phyloP scores from a whole-genome alignment of 2,329 filamentous ascomycete species.

The Aspergillus aculeatinus region DNA sequence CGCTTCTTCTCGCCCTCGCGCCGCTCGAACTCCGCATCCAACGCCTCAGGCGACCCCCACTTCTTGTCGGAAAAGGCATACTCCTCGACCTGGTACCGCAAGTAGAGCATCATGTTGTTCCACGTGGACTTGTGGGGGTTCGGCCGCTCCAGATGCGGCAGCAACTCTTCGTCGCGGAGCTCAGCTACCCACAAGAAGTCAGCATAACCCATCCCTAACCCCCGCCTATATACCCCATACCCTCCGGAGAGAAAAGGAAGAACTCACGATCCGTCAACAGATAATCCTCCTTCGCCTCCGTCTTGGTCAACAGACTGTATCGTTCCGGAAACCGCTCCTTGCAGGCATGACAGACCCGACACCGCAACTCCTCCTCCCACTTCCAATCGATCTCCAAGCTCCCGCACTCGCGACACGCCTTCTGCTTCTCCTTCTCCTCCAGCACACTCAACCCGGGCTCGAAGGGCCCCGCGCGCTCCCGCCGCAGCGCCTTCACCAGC shows the following conservation, averaged over 20 bases:
- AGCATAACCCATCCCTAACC: not conserved
- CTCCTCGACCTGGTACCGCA: conserved; percentile 90
- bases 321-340: conserved; percentile 90
- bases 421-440: conserved; percentile 61
- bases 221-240: not conserved
- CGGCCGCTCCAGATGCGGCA: conserved; percentile 83
- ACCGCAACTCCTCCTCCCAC: conserved; percentile 81
- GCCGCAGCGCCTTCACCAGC: conserved; percentile 68
- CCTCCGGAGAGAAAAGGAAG: not conserved
- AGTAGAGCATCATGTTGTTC: conserved; percentile 98
- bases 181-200: conserved; percentile 59
- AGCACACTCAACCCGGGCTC: conserved; percentile 84
- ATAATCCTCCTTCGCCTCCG: conserved; percentile 93
- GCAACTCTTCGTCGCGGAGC: conserved; percentile 79
- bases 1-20: conserved; percentile 77
- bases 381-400: conserved; percentile 90
- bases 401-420: conserved; percentile 79
- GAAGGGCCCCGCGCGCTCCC: conserved; percentile 75
- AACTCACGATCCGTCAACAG: conserved; percentile 81
- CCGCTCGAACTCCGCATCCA: conserved; percentile 85
- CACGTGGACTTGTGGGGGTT: conserved; percentile 96
- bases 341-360: conserved; percentile 74
- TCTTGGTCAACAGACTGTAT: conserved; percentile 94
- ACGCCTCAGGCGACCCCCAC: conserved; percentile 82
- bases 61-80: conserved; percentile 81